Base-by-base conservation (phyloP, 2,329 filamentous ascomycete species). In the Ceratocystis destructans region DNA sequence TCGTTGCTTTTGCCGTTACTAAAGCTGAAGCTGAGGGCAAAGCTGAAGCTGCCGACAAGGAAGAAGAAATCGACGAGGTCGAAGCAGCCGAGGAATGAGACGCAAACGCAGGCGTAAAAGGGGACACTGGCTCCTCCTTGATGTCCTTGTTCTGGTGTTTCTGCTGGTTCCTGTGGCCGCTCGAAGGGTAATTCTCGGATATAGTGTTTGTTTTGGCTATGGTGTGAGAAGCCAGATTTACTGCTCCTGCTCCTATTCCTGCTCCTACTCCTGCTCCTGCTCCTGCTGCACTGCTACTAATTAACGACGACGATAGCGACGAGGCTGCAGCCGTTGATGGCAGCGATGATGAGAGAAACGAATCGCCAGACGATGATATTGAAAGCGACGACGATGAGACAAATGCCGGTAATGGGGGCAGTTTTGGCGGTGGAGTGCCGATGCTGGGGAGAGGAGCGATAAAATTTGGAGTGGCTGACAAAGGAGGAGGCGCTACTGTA, bases 341-440 rank as follows among this genome's bases (percentile, higher is more conserved):
- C 20, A 37, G 44, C 44, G 17, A 44, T n/a, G 61, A 28, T 25
- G 37, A 62, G 61, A 41, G 45, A 46, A 45, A 46, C 25, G 61
- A 44, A n/a, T 31, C 22, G 22, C 22, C 12, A n/a, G 22, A 12
- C 48, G 48, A 22, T 25, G 62, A 15, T 22, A 25, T 22, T 22
- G 61, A 62, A 46, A 44, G 6, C 25, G 62, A 25, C 2, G 62
- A 64, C 45, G 62, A 64, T 31, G 25, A 22, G 17, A 50, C 31
- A 45, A 61, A 59, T 6, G 50, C 41, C 41, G 64, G 64, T 44
- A 65, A 65, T 48, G 64, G 53, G 53, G 64, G 53, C 44, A 61
- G 5, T 28, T 61, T 17, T 45, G 64, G 64, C 64, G 64, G 41
- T 55, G 64, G 64, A n/a, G 20, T 15, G 33, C 33, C 31, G 65